Evolutionary conservation across 768 basidiomycete species (phyloP), one percentile per base, ranked within the genome.

Genomic region (Lentinus tigrinus): DNA sequence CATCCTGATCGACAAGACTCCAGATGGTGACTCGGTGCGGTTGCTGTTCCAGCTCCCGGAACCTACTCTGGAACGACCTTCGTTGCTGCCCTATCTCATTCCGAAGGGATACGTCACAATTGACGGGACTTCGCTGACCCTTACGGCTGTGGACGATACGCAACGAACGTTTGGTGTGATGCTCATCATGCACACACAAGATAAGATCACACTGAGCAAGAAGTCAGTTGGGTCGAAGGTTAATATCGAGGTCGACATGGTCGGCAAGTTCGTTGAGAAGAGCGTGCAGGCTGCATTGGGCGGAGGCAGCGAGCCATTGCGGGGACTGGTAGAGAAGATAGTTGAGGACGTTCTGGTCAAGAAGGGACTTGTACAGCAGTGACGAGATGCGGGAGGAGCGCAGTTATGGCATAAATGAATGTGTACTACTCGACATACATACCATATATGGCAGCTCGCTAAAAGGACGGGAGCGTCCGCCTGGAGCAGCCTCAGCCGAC

Each of bases 171-270:
- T 98, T 68, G 85, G 87, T 34, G 82, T 99, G 51, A 98, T 98
- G 95, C 83, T 99, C 63, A 95, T 99, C 73, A 84, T 84, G 65
- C 95, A 98, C 73, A 95, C 93, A 11, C 96, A 97, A 69, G 76
- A 86, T 66, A 93, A 88, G 73, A 88, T 98, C 56, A 88, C 91
- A 2, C 78, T 99, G 51, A 81, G 81, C 38, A 80, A 74, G 60
- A 99, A 98, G 72, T 63, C 65, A 3, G 70, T 89, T 1, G 95
- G 95, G 0, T 82, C 83, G 47, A 89, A 81, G 65, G 95, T 98
- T 51, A 99, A 99, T 68, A 82, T 99, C 58, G 97, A 99, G 76
- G 94, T 89, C 43, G 94, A 97, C 70, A 93, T 94, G 85, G 86
- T 95, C 19, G 94, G 91, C 16, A 96, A 96, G 73, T 94, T 92